phyloP scores from a whole-genome alignment of 1,139 yeast species.

The Pichia cactophila region DNA sequence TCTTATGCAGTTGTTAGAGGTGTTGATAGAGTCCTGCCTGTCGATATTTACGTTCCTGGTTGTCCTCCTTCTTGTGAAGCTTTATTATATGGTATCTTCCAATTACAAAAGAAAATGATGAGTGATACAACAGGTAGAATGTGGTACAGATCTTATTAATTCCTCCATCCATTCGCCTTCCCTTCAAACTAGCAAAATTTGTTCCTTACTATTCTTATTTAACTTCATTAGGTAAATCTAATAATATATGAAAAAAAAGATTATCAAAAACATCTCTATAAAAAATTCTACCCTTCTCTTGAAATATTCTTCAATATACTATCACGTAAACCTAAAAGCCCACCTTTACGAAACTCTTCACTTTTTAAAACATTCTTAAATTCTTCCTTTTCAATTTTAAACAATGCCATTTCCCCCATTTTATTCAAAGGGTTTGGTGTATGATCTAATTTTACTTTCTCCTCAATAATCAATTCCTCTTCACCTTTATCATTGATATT shows the following conservation, averaged over 20 bases:
- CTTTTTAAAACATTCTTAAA: conserved; percentile 50
- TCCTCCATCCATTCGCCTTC: background rate
- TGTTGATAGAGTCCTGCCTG: conserved; percentile 83
- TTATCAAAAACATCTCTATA: no score
- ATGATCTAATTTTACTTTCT: conserved; percentile 33
- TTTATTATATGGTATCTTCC: conserved; percentile 83
- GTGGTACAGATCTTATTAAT: conserved; percentile 58
- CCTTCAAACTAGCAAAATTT: background rate
- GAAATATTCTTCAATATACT: conserved; percentile 27
- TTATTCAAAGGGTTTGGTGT: conserved; percentile 54
- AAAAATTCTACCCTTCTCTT: conserved; percentile 6
- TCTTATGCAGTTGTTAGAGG: conserved; percentile 87
- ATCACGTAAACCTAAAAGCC: conserved; percentile 52
- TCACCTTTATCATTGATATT: conserved; percentile 13
- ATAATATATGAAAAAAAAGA: background rate
- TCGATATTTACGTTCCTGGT: conserved; percentile 87
- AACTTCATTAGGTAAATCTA: background rate
- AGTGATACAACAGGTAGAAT: conserved; percentile 71
- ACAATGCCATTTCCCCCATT: conserved; percentile 48
- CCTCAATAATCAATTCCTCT: conserved; percentile 15
- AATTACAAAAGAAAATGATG: conserved; percentile 85
- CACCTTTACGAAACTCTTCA: conserved; percentile 43
- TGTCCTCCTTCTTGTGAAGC: conserved; percentile 94
- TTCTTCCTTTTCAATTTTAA: conserved; percentile 44
- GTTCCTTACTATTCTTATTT: background rate